Evolutionary conservation across 148 eudicot species (phyloP).

Genomic region (Oxyria digyna): DNA sequence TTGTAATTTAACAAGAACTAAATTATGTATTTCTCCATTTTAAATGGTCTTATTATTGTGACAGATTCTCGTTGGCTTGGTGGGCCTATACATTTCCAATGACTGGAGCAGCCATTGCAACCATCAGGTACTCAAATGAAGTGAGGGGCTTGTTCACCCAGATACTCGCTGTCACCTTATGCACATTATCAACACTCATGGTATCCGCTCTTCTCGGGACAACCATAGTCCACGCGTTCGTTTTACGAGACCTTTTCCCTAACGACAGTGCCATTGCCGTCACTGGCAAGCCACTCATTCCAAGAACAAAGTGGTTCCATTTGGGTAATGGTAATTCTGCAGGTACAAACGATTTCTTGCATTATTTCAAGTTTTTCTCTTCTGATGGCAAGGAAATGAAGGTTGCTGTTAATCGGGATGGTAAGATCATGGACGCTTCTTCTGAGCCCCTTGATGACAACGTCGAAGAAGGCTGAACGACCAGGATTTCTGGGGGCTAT

Average conservation of each 20-base stretch:
- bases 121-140: conserved; percentile 53
- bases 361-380: conserved; percentile 33
- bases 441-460: background rate
- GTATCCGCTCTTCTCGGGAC: conserved; percentile 42
- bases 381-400: conserved; percentile 16
- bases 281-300: conserved; percentile 42
- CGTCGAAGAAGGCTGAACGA: background rate
- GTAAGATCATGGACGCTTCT: background rate
- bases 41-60: background rate
- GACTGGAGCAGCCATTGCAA: conserved; percentile 89
- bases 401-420: conserved; percentile 8
- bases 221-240: conserved; percentile 59
- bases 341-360: conserved; percentile 22
- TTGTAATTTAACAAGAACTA: too few species aligned
- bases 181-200: conserved; percentile 31
- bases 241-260: conserved; percentile 68
- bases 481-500: background rate
- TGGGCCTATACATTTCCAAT: conserved; percentile 99
- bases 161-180: conserved; percentile 32
- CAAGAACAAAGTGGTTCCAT: conserved; percentile 40
- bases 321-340: conserved; percentile 34
- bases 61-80: conserved; percentile 75
- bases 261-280: conserved; percentile 84
- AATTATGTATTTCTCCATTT: too few species aligned
- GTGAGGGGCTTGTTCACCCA: conserved; percentile 36